Conservation (phyloP, 345 rosid species). For the Microcos paniculata region DNA sequence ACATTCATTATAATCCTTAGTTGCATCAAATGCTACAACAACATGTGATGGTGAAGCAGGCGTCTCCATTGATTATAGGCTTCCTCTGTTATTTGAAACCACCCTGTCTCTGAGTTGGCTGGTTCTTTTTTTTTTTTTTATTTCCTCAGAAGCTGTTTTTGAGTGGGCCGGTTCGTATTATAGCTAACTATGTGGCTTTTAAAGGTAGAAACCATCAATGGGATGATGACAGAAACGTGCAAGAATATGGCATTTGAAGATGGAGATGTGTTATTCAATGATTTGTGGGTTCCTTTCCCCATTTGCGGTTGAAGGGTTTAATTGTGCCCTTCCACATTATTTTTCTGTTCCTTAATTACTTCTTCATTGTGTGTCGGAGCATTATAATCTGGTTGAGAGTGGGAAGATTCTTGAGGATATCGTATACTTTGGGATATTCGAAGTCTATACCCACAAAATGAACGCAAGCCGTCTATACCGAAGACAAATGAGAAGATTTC, state of each 20-base stretch:
- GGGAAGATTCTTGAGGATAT: constrained; percentile 24
- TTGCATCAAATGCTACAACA: constrained; percentile 56
- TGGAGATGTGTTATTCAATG: constrained; percentile 29
- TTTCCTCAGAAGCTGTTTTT: too few relatives aligned
- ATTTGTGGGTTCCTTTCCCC: background rate
- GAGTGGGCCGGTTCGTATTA: background rate
- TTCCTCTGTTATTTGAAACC: background rate
- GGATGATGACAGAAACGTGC: background rate
- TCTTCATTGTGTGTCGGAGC: background rate
- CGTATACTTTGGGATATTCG: constrained; percentile 35
- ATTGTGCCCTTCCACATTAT: background rate
- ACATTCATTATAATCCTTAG: constrained; percentile 40
- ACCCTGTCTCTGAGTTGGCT: background rate
- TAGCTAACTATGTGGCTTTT: background rate
- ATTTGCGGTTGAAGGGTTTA: background rate
- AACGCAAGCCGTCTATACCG: constrained; percentile 20
- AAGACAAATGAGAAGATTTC: constrained; percentile 19
- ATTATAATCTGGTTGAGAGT: background rate
- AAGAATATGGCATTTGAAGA: background rate
- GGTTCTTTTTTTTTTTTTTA: too few relatives aligned
- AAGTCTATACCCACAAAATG: background rate
- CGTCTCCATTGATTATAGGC: constrained; percentile 28
- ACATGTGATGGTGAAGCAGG: constrained; percentile 36
- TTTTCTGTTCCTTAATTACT: background rate
- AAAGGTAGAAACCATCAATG: background rate